Conservation (phyloP, 1,139 yeast genomes). For the Candida pseudoviswanathii region DNA sequence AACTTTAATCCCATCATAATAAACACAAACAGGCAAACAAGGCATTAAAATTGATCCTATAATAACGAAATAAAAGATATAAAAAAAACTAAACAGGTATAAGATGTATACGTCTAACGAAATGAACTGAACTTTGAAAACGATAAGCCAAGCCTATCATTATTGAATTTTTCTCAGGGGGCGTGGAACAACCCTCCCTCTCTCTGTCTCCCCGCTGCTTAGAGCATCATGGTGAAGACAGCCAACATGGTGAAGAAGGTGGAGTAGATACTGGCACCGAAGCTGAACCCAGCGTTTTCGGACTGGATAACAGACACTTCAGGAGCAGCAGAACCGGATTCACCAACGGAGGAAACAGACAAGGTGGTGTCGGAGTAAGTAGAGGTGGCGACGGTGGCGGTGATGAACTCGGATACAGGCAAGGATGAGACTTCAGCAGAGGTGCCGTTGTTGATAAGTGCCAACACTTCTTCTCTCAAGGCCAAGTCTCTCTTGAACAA, state of each 20-base stretch:
- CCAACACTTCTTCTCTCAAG: conserved; percentile 9
- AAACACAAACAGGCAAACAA: neutral
- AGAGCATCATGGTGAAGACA: conserved; percentile 14
- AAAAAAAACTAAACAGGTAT: neutral
- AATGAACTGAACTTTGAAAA: neutral
- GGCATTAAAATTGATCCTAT: neutral
- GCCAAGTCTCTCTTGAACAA: conserved; percentile 11
- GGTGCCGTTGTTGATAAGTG: neutral
- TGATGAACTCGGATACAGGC: neutral
- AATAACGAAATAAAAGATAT: neutral
- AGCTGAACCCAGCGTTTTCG: conserved; percentile 4
- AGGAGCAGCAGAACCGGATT: neutral
- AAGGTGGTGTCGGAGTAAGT: conserved; percentile 1
- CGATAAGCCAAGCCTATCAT: neutral
- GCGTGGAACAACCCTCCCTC: neutral
- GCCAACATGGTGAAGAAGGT: conserved; percentile 14
- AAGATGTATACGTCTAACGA: neutral
- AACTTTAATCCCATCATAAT: too few species aligned
- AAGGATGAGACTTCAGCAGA: neutral
- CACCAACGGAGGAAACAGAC: neutral
- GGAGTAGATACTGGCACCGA: conserved; percentile 10
- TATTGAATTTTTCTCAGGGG: neutral
- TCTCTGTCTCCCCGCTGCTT: neutral
- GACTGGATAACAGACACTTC: neutral
- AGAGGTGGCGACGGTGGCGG: conserved; percentile 7